Evolutionary conservation across 192 early-diverging fungal species (phyloP), one percentile per base, ranked within the genome.

Genomic region (Pilobolus umbonatus): DNA sequence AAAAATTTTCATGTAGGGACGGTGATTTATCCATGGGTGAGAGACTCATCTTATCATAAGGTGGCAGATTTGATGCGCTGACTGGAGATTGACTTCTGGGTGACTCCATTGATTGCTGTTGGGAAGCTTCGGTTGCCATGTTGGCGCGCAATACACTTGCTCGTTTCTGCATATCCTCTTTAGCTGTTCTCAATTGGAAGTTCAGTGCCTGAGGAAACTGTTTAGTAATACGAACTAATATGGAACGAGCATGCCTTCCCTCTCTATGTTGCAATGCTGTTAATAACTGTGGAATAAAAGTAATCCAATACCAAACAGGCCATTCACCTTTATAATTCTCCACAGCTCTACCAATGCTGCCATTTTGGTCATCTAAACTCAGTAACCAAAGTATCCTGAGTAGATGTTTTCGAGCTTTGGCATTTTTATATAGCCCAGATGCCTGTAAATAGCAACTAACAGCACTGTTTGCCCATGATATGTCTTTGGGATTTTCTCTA

Each of bases 271-370:
- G 72, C 19, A 99, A 76, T 0, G 87, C 84, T 0, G 84, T 68
- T 25, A 99, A 75, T 19, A 99, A 78, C 70, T 99, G 95, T 4
- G 98, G 96, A 51, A 99, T 95, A 60, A 97, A 96, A 0, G 91
- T 94, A 49, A 95, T 93, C 98, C 98, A 99, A 73, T 96, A 95
- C 96, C 93, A 97, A 10, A 89, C 80, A 11, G 92, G 91, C 54
- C 87, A 80, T 31, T 98, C 97, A 19, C 86, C 85, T 59, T 95
- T 96, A 79, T 90, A 96, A 1, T 80, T 80, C 40, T 95, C 91
- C 59, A 92, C 93, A 3, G 88, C 87, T 15, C 84, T 79, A 45
- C 84, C 78, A 44, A 99, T 82, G 14, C 75, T 85, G 3, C 85
- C 84, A 44, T 83, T 70, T 11, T 77, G 76, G 68, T 96, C 90